phyloP scores from a whole-genome alignment of 495 filamentous ascomycete genomes.

The Penicillium atrosanguineum region DNA sequence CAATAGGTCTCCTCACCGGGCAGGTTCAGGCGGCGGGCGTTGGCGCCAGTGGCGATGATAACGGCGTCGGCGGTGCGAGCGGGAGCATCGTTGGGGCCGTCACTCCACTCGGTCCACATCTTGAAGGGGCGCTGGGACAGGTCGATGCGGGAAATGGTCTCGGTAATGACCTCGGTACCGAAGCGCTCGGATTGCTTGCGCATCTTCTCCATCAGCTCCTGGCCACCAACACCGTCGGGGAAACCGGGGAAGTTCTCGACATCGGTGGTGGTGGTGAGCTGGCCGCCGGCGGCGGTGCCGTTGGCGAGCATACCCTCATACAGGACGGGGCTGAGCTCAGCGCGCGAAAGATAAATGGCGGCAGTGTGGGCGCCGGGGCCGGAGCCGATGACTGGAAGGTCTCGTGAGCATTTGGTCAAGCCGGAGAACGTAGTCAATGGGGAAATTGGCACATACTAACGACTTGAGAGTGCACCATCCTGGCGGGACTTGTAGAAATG shows the following conservation, averaged over 20 bases:
- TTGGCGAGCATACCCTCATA: constrained; percentile 98
- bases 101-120: constrained; percentile 85
- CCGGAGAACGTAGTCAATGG: not conserved
- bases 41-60: constrained; percentile 95
- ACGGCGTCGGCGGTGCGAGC: constrained; percentile 81
- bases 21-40: constrained; percentile 76
- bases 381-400: constrained; percentile 68
- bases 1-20: constrained; percentile 92
- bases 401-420: constrained; percentile 8
- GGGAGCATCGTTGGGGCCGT: constrained; percentile 58
- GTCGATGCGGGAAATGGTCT: constrained; percentile 89
- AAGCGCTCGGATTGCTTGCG: constrained; percentile 85
- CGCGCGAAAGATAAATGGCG: constrained; percentile 91
- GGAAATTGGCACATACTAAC: constrained; percentile 55
- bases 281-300: constrained; percentile 91
- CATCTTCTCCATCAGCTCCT: constrained; percentile 93
- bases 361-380: constrained; percentile 97
- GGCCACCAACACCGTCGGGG: constrained; percentile 79
- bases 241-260: constrained; percentile 98
- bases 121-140: constrained; percentile 83
- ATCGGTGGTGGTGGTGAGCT: constrained; percentile 96
- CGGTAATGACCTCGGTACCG: constrained; percentile 85
- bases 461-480: constrained; percentile 78
- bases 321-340: constrained; percentile 82
- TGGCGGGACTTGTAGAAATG: constrained; percentile 35